Base-by-base conservation (phyloP, 352 stramenopile genomes). In the Pythium apleroticum region DNA sequence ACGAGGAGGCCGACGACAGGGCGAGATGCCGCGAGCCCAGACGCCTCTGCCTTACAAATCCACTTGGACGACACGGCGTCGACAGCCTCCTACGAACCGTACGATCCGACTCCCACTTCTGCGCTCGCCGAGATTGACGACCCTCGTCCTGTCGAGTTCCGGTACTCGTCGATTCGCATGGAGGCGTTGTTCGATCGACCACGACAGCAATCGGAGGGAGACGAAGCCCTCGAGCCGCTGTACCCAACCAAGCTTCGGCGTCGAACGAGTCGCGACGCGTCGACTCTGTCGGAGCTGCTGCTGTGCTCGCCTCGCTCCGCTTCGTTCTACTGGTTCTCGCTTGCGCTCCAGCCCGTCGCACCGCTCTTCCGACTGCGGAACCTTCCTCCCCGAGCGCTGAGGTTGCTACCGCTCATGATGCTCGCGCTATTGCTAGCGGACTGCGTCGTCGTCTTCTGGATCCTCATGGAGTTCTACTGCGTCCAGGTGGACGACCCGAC, bases 381-480 rank as follows among this genome's bases (percentile, higher is more conserved):
- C 17, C 56, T 80, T 20, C 70, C 54, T n/a, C 69, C 57, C 41
- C 64, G 63, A 6, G 27, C 35, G 24, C 52, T 66, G 19, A 86
- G 80, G 66, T 0, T 84, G 17, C 65, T 91, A 14, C 72, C 83
- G 9, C 56, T 84, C 19, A 52, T 59, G 37, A 71, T 93, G 68
- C 70, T 95, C 0, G n/a, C 84, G 28, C 66, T 93, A 7, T 52
- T 95, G n/a, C 72, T 90, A 24, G 63, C 73, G 17, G 87, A 95
- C 53, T 77, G 84, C 59, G 73, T 79, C 15, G 67, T 87, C 55
- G 74, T 77, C 12, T 89, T 93, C 62, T 91, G 78, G 80, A 80
- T 93, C 39, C 59, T 93, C 37, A 84, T 94, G 62, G 81, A 95
- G 69, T 95, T 86, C 53, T 94, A 90, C 69, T 95, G 87, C 69